Evolutionary conservation across 306 rosid genomes (phyloP).

Genomic region (Cercis canadensis): DNA sequence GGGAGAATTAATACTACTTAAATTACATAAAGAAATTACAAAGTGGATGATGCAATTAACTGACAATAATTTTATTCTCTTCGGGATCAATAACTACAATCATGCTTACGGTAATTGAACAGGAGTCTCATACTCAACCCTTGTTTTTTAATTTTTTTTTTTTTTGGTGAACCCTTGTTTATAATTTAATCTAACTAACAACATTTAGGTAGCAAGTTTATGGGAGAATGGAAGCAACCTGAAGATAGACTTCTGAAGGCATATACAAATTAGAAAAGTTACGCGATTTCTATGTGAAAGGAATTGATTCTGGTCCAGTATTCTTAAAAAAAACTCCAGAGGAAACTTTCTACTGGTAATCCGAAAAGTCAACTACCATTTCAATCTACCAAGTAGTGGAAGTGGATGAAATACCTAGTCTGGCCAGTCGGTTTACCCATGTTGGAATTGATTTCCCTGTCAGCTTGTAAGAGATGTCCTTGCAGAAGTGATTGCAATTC

Average conservation of each 20-base stretch:
- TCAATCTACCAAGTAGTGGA: conserved; percentile 8
- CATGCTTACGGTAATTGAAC: not conserved
- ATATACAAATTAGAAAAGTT: not conserved
- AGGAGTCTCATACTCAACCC: not conserved
- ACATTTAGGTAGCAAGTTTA: not conserved
- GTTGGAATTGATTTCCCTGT: conserved; percentile 94
- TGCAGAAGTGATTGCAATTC: conserved; percentile 99
- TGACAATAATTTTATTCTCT: not conserved
- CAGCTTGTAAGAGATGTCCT: conserved; percentile 80
- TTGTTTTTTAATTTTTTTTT: too few species aligned
- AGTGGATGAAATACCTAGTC: conserved; percentile 71
- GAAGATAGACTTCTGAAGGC: not conserved
- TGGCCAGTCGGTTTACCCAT: conserved; percentile 97
- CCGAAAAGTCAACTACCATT: conserved; percentile 19
- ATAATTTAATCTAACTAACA: not conserved
- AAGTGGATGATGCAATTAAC: not conserved
- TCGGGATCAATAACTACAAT: not conserved
- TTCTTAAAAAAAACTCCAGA: not conserved
- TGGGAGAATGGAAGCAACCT: not conserved
- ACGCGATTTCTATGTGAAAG: not conserved
- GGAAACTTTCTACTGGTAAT: not conserved
- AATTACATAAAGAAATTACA: too few species aligned
- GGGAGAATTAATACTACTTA: not conserved
- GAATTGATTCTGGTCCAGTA: not conserved
- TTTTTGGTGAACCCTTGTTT: not conserved